Percentiles rank a stretch among this genome's conserved stretches.
Evolutionary conservation across 345 rosid species (phyloP).

Genomic region (Firmiana major): DNA sequence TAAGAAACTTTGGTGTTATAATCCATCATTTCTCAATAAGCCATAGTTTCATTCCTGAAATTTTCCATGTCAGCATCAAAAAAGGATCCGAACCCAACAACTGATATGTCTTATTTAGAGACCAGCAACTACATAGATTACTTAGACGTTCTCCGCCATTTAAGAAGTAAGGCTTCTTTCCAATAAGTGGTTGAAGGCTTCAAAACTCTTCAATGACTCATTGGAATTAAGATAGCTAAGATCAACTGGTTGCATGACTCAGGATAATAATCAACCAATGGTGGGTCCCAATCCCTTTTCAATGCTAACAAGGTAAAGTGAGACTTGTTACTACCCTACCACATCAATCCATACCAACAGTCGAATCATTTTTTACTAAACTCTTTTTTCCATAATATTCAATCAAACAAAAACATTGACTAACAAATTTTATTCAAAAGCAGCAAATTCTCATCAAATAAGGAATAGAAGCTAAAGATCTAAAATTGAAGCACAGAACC

Average conservation of each 20-base stretch:
- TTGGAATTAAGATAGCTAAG: background rate
- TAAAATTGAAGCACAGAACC: background rate
- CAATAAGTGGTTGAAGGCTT: background rate
- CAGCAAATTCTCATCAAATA: background rate
- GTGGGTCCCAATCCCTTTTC: constrained; percentile 8
- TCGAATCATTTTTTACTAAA: background rate
- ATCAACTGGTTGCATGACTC: background rate
- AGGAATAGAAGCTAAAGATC: background rate
- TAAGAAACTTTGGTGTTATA: background rate
- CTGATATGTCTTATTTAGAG: background rate
- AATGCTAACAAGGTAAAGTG: constrained; percentile 6
- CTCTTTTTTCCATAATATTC: background rate
- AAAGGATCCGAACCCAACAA: background rate
- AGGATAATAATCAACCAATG: background rate
- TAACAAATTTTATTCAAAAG: background rate
- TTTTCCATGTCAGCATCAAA: background rate
- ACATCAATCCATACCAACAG: background rate
- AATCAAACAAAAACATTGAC: background rate
- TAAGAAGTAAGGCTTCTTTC: background rate
- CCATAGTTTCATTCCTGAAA: background rate
- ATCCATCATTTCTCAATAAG: background rate
- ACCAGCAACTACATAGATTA: background rate
- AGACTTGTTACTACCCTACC: background rate
- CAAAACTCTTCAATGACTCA: background rate
- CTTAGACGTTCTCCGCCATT: constrained; percentile 7